A percentile compares a stretch with the other conserved stretches of the same genome.
Evolutionary conservation across 257 asterid species (phyloP).

Genomic region (Agastache rugosa): DNA sequence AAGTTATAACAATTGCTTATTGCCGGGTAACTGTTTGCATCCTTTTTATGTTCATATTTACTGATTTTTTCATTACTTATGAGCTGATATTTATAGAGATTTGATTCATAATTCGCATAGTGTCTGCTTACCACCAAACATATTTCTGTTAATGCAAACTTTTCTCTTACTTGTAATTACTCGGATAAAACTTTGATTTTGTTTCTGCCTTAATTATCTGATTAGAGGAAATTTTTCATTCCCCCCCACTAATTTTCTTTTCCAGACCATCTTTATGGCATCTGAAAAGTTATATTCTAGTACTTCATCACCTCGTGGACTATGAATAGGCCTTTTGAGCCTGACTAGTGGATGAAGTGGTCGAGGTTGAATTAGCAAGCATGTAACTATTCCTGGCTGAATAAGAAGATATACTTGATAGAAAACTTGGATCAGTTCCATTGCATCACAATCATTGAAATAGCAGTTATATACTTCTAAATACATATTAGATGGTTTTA

Average conservation of each 20-base stretch:
- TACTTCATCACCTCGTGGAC: neutral
- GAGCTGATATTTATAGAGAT: neutral
- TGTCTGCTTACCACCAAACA: neutral
- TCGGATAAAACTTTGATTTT: neutral
- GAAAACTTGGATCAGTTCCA: neutral
- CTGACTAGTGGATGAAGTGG: constrained; percentile 7
- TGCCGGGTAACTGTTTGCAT: constrained; percentile 16
- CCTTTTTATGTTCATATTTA: constrained; percentile 9
- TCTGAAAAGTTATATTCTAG: neutral
- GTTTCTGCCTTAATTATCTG: neutral
- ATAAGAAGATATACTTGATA: constrained; percentile 3
- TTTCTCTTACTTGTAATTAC: neutral
- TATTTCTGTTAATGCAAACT: neutral
- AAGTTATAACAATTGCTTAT: constrained; percentile 9
- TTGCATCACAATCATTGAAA: neutral
- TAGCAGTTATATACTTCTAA: neutral
- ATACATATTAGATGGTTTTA: neutral
- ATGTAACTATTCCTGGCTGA: neutral
- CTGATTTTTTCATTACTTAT: neutral
- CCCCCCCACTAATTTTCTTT: neutral
- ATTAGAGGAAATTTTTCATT: neutral
- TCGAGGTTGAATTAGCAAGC: neutral
- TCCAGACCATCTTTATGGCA: neutral
- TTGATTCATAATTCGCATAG: neutral
- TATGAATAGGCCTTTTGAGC: neutral